Evolutionary conservation across 768 basidiomycete species (phyloP), one percentile per base, ranked within the genome.

Genomic region (Psilocybe subaeruginosa): DNA sequence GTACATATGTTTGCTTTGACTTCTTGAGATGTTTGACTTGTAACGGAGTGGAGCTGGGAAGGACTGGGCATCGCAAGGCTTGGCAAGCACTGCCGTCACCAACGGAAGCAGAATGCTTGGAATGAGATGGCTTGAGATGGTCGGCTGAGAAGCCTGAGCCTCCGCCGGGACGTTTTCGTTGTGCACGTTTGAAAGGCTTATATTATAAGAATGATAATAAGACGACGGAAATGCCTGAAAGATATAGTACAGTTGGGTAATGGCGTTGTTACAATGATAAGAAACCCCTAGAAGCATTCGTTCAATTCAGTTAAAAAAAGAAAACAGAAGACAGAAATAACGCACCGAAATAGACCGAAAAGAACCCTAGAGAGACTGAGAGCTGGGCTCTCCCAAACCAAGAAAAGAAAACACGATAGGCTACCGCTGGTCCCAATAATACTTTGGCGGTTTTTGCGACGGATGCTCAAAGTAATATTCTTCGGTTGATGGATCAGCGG

Each of bases 381-480:
- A 43, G 41, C 37, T 43, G 41, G 16, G 6, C 14, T 54, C 31
- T 16, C 14, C 33, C 6, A n/a, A 43, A 43, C 11, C 8, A 16
- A 43, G 14, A 43, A 43, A 5, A 12, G 14, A 43, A 9, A n/a
- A 16, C 14, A 35, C 7, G 33, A 4, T 43, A 31, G 35, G 30
- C 55, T 61, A 69, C 55, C 69, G 68, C 41, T 66, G 60, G 27
- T 73, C 68, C 73, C 73, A 76, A 54, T 76, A 73, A 54, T 76
- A 74, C 51, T 70, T 70, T 35, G 72, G 72, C 33, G 68, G 72
- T 46, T 73, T 70, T 47, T 71, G 68, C 16, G 70, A 68, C 19
- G 66, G 65, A 56, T 66, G 67, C 17, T 71, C 70, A 45, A 69
- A 65, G 56, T 72, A 70, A 43, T 72, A 69, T 37, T 68, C 67